phyloP scores from a whole-genome alignment of 768 basidiomycete species.

The Leccinum subtestaceum region DNA sequence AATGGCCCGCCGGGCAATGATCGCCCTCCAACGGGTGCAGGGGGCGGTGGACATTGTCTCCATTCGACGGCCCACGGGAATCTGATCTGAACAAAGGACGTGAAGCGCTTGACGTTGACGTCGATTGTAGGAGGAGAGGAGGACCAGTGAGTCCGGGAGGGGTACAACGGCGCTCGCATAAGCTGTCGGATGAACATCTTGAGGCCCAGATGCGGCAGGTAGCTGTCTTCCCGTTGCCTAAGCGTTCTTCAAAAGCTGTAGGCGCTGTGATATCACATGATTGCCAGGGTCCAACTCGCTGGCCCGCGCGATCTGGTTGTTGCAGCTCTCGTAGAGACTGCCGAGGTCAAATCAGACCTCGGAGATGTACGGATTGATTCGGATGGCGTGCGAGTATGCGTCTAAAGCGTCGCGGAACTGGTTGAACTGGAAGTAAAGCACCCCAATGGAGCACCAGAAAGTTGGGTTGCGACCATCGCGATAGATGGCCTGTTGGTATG shows the following conservation, averaged over 20 bases:
- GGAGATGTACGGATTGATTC: slow-evolving; percentile 96
- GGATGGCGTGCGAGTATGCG: slow-evolving; percentile 89
- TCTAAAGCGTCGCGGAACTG: slow-evolving; percentile 98
- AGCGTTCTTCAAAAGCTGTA: slow-evolving; percentile 75
- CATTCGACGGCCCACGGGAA: slow-evolving; percentile 53
- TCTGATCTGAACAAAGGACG: slow-evolving; percentile 62
- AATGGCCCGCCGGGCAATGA: slow-evolving; percentile 71
- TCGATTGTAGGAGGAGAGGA: slow-evolving; percentile 58
- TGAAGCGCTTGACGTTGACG: slow-evolving; percentile 20
- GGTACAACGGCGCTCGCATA: slow-evolving; percentile 79
- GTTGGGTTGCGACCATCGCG: slow-evolving; percentile 98
- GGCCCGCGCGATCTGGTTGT: slow-evolving; percentile 96
- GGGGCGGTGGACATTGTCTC: slow-evolving; percentile 46
- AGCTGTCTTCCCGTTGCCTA: slow-evolving; percentile 71
- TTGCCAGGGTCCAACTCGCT: slow-evolving; percentile 91
- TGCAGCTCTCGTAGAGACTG: slow-evolving; percentile 86
- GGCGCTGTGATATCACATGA: slow-evolving; percentile 73
- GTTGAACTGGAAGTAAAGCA: slow-evolving; percentile 99
- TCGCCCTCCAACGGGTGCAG: slow-evolving; percentile 45
- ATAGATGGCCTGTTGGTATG: slow-evolving; percentile 98
- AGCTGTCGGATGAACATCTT: slow-evolving; percentile 94
- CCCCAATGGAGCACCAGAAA: slow-evolving; percentile 99
- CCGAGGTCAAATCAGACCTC: slow-evolving; percentile 88
- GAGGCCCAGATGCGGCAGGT: slow-evolving; percentile 87
- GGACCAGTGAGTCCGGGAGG: slow-evolving; percentile 64